Percentiles rank a stretch among this genome's conserved stretches.
phyloP scores from a whole-genome alignment of 2,329 filamentous ascomycete species.

The Parastagonospora avenae region DNA sequence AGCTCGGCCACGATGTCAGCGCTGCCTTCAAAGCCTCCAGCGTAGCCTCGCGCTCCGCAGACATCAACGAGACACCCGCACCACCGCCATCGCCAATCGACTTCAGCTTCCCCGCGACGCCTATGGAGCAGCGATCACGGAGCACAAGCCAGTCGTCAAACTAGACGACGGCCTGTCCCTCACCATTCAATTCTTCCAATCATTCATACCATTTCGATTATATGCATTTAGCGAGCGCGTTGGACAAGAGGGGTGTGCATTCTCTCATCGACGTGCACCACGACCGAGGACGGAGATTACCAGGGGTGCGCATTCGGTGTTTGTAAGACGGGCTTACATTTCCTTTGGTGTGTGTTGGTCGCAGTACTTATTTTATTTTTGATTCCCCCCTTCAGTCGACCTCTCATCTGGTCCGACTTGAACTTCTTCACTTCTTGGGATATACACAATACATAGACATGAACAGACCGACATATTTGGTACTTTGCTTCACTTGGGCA shows the following conservation, averaged over 20 bases:
- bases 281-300: no score
- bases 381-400: no score
- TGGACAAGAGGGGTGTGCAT: neutral
- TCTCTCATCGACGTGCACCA: neutral
- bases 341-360: no score
- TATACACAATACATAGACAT: no score
- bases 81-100: conserved; percentile 49
- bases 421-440: no score
- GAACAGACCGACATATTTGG: neutral
- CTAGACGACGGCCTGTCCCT: conserved; percentile 5
- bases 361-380: no score
- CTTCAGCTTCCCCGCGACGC: conserved; percentile 46
- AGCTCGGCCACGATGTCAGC: conserved; percentile 48
- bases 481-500: neutral
- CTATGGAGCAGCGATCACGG: conserved; percentile 29
- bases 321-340: no score
- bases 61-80: conserved; percentile 46
- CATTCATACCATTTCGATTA: conserved; percentile 22
- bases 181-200: neutral
- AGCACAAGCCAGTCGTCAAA: conserved; percentile 29
- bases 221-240: conserved; percentile 37
- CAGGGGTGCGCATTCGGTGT: no score
- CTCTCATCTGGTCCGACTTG: no score
- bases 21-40: conserved; percentile 47
- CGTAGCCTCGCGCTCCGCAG: conserved; percentile 30